Evolutionary conservation across 192 early-diverging fungal genomes (phyloP).

Genomic region (Umbelopsis sp.): DNA sequence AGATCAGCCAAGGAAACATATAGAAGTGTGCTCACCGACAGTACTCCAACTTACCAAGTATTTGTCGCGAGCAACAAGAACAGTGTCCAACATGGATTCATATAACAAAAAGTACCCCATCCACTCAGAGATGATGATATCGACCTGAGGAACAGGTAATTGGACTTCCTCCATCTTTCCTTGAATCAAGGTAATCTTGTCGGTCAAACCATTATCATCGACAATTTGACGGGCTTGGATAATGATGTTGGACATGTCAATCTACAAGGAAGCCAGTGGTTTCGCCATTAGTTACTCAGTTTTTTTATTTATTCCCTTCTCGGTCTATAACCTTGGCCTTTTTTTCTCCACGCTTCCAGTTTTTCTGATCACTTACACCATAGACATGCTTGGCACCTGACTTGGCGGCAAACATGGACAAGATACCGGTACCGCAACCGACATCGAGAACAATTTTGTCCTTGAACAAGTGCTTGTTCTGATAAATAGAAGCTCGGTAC

Average conservation of each 20-base stretch:
- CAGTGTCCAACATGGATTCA: constrained; percentile 99
- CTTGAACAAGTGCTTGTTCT: constrained; percentile 96
- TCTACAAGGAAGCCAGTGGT: constrained; percentile 18
- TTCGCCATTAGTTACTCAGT: too few relatives aligned
- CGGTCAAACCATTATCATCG: constrained; percentile 89
- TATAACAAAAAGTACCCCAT: constrained; percentile 99
- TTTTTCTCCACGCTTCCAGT: not conserved
- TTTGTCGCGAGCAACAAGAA: constrained; percentile 92
- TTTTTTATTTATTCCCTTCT: too few relatives aligned
- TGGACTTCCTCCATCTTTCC: constrained; percentile 98
- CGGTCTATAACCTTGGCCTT: too few relatives aligned
- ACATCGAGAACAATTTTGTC: constrained; percentile 98
- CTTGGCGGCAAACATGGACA: constrained; percentile 99
- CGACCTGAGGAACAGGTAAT: constrained; percentile 93
- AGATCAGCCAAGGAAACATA: not conserved
- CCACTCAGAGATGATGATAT: constrained; percentile 99
- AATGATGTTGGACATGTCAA: constrained; percentile 98
- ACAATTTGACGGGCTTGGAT: constrained; percentile 93
- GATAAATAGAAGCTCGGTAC: constrained; percentile 92
- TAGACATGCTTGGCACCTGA: constrained; percentile 94
- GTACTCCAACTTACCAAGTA: constrained; percentile 60
- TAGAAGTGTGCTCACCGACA: not conserved
- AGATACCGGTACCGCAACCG: constrained; percentile 98
- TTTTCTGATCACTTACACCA: constrained; percentile 58
- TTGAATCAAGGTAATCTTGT: constrained; percentile 86